Evolutionary conservation across 306 rosid species (phyloP).

Genomic region (Quercus rubra): DNA sequence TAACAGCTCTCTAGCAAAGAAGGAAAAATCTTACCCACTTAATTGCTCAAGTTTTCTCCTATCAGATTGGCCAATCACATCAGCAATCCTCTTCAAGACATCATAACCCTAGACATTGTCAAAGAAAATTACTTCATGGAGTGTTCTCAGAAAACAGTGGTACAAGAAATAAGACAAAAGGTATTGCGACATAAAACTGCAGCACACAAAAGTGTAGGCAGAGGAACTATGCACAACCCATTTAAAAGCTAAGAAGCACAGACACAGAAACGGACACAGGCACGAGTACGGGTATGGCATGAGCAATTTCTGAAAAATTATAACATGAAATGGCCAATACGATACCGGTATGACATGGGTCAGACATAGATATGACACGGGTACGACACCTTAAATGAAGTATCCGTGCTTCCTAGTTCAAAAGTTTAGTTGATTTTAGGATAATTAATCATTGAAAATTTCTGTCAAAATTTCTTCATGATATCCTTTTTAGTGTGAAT

Average conservation of each 20-base stretch:
- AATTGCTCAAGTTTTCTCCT: constrained; percentile 60
- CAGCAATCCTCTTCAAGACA: constrained; percentile 81
- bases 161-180: constrained; percentile 9
- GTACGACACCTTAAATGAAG: no score
- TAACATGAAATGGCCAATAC: no score
- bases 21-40: constrained; percentile 68
- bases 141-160: constrained; percentile 3
- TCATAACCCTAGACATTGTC: constrained; percentile 59
- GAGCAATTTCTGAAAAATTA: no score
- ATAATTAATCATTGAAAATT: background rate
- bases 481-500: background rate
- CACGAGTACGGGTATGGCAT: rapidly evolving
- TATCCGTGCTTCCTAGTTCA: no score
- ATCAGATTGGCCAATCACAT: constrained; percentile 58
- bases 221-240: background rate
- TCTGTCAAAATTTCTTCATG: background rate
- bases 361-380: no score
- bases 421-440: background rate
- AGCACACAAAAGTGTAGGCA: constrained; percentile 11
- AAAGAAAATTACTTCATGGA: constrained; percentile 17
- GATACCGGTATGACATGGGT: rapidly evolving
- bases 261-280: no score
- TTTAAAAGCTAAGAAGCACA: background rate
- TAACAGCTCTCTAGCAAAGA: background rate
- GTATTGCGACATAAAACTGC: constrained; percentile 21